Evolutionary conservation across 2,329 filamentous ascomycete genomes (phyloP).

Genomic region (Macrophomina phaseolina): DNA sequence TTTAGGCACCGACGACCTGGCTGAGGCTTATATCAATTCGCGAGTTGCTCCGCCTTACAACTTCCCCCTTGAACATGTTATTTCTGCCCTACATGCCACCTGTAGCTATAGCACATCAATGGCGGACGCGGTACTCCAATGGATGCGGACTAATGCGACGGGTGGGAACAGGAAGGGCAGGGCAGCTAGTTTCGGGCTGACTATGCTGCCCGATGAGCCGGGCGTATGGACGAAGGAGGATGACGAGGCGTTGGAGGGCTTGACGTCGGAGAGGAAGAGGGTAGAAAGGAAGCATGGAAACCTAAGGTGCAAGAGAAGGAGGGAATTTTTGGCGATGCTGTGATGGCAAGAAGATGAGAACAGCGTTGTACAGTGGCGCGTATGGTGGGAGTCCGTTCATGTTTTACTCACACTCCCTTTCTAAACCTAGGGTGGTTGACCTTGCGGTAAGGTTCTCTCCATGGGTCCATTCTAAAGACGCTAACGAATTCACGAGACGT

Average conservation of each 20-base stretch:
- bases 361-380: background rate
- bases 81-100: conserved; percentile 18
- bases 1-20: background rate
- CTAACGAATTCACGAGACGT: too few relatives aligned
- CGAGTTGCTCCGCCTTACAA: conserved; percentile 12
- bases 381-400: too few relatives aligned
- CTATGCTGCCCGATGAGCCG: conserved; percentile 3
- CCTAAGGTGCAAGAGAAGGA: conserved; percentile 12
- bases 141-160: conserved; percentile 10
- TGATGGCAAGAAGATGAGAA: background rate
- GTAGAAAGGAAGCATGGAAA: conserved; percentile 23
- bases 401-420: too few relatives aligned
- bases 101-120: background rate
- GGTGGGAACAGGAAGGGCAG: conserved; percentile 4
- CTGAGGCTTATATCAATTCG: conserved; percentile 15
- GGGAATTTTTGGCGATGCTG: background rate
- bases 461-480: too few relatives aligned
- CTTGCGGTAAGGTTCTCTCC: too few relatives aligned
- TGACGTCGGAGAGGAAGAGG: background rate
- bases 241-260: background rate
- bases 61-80: conserved; percentile 6
- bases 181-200: background rate
- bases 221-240: conserved; percentile 25
- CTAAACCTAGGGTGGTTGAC: too few relatives aligned
- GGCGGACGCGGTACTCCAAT: conserved; percentile 9